Conservation (phyloP, 257 asterid species). For the Nicotiana knightiana region DNA sequence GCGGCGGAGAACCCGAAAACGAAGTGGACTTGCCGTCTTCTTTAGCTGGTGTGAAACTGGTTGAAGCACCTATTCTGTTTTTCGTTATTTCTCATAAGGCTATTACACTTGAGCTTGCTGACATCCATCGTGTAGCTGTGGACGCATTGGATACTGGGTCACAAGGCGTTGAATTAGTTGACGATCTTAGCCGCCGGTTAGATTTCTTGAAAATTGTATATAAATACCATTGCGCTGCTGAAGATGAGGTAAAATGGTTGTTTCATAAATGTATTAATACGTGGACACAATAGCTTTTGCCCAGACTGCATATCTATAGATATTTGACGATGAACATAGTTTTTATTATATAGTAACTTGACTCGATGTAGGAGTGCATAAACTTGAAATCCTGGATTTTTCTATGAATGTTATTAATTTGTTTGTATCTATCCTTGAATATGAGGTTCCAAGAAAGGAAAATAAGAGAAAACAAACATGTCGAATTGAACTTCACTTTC, state of each 20-base stretch:
- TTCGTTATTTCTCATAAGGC: conserved; percentile 78
- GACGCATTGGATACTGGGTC: conserved; percentile 39
- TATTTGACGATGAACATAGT: too few relatives aligned
- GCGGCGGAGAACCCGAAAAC: conserved; percentile 46
- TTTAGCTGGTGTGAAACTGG: conserved; percentile 43
- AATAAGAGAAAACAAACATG: background rate
- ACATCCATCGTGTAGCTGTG: conserved; percentile 41
- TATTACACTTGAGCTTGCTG: conserved; percentile 53
- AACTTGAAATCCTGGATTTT: too few relatives aligned
- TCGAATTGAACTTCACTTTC: background rate
- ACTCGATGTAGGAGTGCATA: too few relatives aligned
- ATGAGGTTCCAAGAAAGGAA: background rate
- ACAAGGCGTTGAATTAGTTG: conserved; percentile 23
- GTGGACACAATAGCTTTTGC: too few relatives aligned
- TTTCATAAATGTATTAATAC: background rate
- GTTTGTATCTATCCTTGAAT: background rate
- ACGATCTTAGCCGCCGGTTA: conserved; percentile 47
- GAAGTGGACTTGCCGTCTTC: conserved; percentile 43
- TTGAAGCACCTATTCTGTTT: conserved; percentile 69
- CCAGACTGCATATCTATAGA: too few relatives aligned
- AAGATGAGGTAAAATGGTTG: conserved; percentile 62
- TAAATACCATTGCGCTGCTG: conserved; percentile 68
- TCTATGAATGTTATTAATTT: background rate
- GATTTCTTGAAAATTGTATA: conserved; percentile 69
- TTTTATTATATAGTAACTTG: too few relatives aligned